Base-by-base conservation (phyloP, 164 flowering plant genomes). In the Vitis labrusca region DNA sequence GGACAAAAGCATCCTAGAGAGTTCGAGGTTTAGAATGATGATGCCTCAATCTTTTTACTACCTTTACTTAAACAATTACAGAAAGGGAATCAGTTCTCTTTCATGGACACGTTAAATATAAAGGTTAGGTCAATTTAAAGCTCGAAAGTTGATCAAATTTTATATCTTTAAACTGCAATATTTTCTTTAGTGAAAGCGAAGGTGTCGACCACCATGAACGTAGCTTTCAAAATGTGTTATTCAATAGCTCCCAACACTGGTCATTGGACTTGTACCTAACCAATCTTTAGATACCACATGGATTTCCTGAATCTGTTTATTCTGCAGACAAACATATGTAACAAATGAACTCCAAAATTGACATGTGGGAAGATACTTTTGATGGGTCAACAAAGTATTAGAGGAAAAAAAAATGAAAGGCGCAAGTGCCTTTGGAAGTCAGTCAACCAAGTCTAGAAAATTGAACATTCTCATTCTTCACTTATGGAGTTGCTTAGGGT, bases 201-300 rank as follows among this genome's bases (percentile, higher is more conserved):
- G 19, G 15, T 71, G 74, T 72, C 70, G 59, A 59, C 74, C 74
- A 72, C 74, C 50, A 67, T 59, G 27, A 15, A 12, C 29, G 47
- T 58, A 14, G 3, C 71, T 68, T 68, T 68, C 63, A 50, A 6
- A 5, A 50, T 50, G 56, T 23, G 10, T 13, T 53, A 1, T 9
- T 53, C 0, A 37, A 37, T 6, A 37, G 44, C 37, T 27, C 63
- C 61, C 68, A 57, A 44, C 72, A 74, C 17, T 56, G 58, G 15
- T 15, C 59, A 56, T 68, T 74, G 76, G 72, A 56, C 8, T 62
- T 74, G 2, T 47, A 74, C 76, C 76, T 63, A 73, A 74, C 69
- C 68, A 73, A 60, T 59, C 32, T 11, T 3, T 12, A 64, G 61
- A 50, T n/a, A 29, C 16, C 71, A 73, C 67, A 57, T 68, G 67